Base-by-base conservation (phyloP, 176 grass and related monocot genomes). In the Pontederia paniculata region DNA sequence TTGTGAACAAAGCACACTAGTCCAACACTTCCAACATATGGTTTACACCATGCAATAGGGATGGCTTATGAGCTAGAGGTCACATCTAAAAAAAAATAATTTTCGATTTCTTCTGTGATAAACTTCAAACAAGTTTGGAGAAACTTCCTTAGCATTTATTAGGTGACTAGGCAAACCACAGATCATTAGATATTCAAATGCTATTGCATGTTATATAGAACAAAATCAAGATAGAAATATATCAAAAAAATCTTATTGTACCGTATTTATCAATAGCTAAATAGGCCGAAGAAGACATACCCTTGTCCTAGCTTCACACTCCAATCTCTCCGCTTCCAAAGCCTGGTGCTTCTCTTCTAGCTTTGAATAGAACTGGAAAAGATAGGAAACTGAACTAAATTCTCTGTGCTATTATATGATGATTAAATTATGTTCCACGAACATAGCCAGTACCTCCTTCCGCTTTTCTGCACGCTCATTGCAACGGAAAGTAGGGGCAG, bases 311-410 rank as follows among this genome's bases (percentile, higher is more conserved):
- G 87, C 80, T 67, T 98, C 87, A 80, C 64, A 51, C 48, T 98
- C 69, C 23, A 25, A 66, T 69, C 88, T 98, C 66, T 91, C 75
- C 64, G 84, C 94, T 66, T 91, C 83, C 72, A 91, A 65, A 65
- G 83, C 94, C 60, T 76, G 83, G 19, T 98, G 94, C 67, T 88
- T 98, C 80, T 98, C 94, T 67, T 98, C 94, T 63, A 98, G 73
- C 66, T 88, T 98, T 23, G 73, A 56, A 67, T 98, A 98, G 17
- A 70, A 98, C 94, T 98, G 62, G 56, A 70, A 57, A 54, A 20
- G 63, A 21, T 20, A 52, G 31, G 51, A 59, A 54, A 46, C 7
- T 42, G 50, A 65, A 66, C 8, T 16, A 57, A 44, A 18, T 11
- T 56, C 46, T 58, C 14, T 52, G 43, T 37, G 28, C 28, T 6